phyloP scores from a whole-genome alignment of 2,329 filamentous ascomycete species.

The Aspergillus aculeatus region DNA sequence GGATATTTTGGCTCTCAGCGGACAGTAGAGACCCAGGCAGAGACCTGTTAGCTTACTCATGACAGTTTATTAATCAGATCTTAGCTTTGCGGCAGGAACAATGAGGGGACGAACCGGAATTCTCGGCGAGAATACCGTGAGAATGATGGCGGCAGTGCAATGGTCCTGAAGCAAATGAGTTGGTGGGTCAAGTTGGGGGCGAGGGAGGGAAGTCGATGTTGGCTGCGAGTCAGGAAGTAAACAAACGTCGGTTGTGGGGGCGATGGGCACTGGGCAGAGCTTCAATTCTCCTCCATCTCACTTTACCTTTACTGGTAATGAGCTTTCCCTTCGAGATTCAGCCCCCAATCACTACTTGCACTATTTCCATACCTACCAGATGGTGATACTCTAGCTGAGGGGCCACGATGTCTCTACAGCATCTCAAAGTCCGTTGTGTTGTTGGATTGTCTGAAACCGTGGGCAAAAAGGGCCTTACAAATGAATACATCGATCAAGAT shows the following conservation, averaged over 20 bases:
- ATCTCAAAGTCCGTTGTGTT: not conserved
- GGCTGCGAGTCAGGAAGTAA: not conserved
- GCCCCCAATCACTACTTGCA: not conserved
- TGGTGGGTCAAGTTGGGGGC: not conserved
- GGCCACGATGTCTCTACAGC: not conserved
- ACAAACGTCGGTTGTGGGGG: not conserved
- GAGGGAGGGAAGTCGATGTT: not conserved
- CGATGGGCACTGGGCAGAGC: not conserved
- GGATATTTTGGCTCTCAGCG: too few relatives aligned
- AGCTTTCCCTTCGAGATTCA: not conserved
- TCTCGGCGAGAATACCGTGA: not conserved
- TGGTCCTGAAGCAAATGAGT: not conserved
- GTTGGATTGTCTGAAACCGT: not conserved
- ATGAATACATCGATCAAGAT: not conserved
- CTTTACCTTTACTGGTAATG: not conserved
- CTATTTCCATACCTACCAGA: not conserved
- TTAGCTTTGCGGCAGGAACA: not conserved
- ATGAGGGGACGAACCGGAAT: not conserved
- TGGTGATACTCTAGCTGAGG: not conserved
- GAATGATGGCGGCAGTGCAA: not conserved
- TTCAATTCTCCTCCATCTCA: not conserved
- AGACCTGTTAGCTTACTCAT: not conserved
- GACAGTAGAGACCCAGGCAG: not conserved
- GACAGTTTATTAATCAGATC: not conserved
- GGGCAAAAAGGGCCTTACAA: not conserved